These are phyloP conservation scores for Fusarium humuli DNA, from an alignment of 2,329 filamentous ascomycete species.

Conservation along the genomic window DNA sequence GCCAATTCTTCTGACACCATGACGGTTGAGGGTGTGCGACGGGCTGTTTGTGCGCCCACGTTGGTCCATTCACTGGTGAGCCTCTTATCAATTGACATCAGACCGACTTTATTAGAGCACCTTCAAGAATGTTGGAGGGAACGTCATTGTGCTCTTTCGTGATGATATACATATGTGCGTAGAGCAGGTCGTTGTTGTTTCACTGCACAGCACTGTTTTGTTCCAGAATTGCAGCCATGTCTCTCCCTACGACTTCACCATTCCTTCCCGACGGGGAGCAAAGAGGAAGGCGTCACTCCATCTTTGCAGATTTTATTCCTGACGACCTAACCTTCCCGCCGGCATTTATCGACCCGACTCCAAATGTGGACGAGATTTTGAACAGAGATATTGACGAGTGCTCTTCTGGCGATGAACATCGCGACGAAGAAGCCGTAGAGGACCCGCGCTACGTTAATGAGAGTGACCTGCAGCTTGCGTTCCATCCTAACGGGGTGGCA, in stretches of 20 bases:
- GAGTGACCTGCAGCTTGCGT: slow-evolving; percentile 33
- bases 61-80: slow-evolving; percentile 11
- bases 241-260: slow-evolving; percentile 20
- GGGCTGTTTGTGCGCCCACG: slow-evolving; percentile 17
- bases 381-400: slow-evolving; percentile 39
- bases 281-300: slow-evolving; percentile 31
- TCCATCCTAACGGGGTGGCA: slow-evolving; percentile 36
- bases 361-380: slow-evolving; percentile 36
- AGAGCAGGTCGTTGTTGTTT: not conserved
- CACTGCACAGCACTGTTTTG: not conserved
- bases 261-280: slow-evolving; percentile 6
- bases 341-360: slow-evolving; percentile 21
- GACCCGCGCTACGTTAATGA: slow-evolving; percentile 10
- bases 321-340: slow-evolving; percentile 26
- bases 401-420: slow-evolving; percentile 35
- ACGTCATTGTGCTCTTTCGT: slow-evolving; percentile 9
- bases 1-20: no score
- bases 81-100: slow-evolving; percentile 39
- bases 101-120: slow-evolving; percentile 18
- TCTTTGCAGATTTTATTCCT: slow-evolving; percentile 41
- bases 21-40: slow-evolving; percentile 10
- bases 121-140: not conserved
- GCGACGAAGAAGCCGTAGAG: slow-evolving; percentile 23
- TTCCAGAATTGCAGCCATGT: slow-evolving; percentile 1
- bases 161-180: not conserved